Evolutionary conservation across 2,329 filamentous ascomycete genomes (phyloP).

Genomic region (Diaporthe sp.): DNA sequence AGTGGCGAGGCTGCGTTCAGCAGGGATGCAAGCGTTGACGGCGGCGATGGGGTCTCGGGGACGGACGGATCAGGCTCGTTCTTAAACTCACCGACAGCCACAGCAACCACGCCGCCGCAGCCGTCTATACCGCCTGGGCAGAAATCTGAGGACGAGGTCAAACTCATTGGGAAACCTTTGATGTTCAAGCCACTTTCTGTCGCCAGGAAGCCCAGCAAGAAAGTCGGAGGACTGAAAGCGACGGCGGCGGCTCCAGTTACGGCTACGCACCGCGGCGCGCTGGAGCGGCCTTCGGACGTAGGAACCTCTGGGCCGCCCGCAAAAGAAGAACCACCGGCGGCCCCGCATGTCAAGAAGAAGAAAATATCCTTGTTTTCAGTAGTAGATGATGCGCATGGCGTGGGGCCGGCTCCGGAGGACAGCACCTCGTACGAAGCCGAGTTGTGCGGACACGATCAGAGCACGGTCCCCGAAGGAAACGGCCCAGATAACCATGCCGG

Average conservation of each 20-base stretch:
- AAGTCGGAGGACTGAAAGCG: slow-evolving; percentile 50
- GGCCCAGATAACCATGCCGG: slow-evolving; percentile 43
- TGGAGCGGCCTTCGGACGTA: slow-evolving; percentile 2
- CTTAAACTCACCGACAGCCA: slow-evolving; percentile 54
- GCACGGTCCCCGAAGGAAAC: slow-evolving; percentile 46
- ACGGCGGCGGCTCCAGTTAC: slow-evolving; percentile 34
- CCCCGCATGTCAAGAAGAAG: slow-evolving; percentile 55
- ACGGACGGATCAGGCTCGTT: slow-evolving; percentile 35
- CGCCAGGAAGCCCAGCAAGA: slow-evolving; percentile 77
- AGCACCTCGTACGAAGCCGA: slow-evolving; percentile 49
- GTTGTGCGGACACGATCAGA: slow-evolving; percentile 40
- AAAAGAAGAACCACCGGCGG: slow-evolving; percentile 33
- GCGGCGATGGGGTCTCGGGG: slow-evolving; percentile 38
- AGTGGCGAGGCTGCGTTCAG: slow-evolving; percentile 85
- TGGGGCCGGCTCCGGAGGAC: slow-evolving; percentile 38
- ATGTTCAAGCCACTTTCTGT: slow-evolving; percentile 94
- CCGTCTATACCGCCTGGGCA: slow-evolving; percentile 66
- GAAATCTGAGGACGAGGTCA: slow-evolving; percentile 71
- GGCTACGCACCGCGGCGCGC: slow-evolving; percentile 24
- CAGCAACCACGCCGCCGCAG: slow-evolving; percentile 43
- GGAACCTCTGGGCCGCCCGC: slow-evolving; percentile 14
- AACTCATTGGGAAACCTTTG: slow-evolving; percentile 80
- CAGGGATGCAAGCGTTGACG: slow-evolving; percentile 52
- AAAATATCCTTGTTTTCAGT: slow-evolving; percentile 79
- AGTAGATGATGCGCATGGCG: slow-evolving; percentile 51